Percentiles rank a stretch among this genome's conserved stretches.
Evolutionary conservation across 2,329 filamentous ascomycete species (phyloP).

Genomic region (Fusarium anthophilum): DNA sequence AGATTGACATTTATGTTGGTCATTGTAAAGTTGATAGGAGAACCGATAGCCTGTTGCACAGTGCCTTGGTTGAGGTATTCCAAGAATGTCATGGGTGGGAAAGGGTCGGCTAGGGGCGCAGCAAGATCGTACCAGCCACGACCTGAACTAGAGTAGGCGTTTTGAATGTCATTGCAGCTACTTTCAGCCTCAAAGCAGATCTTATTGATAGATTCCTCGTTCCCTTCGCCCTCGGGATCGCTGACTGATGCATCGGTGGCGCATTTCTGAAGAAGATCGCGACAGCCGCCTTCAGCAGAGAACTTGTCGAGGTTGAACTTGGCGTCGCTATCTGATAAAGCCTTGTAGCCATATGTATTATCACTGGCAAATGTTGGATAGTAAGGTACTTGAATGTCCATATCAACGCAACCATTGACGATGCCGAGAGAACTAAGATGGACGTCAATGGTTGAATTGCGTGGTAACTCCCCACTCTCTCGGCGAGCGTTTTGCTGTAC

Average conservation of each 20-base stretch:
- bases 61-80: slow-evolving; percentile 71
- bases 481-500: slow-evolving; percentile 70
- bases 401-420: slow-evolving; percentile 76
- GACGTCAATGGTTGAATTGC: slow-evolving; percentile 65
- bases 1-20: slow-evolving; percentile 56
- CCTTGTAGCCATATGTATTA: slow-evolving; percentile 72
- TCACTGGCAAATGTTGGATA: slow-evolving; percentile 67
- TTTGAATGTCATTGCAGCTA: slow-evolving; percentile 60
- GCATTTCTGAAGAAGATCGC: slow-evolving; percentile 63
- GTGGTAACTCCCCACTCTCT: slow-evolving; percentile 58
- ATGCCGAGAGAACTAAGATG: slow-evolving; percentile 72
- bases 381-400: slow-evolving; percentile 66
- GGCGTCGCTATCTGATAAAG: slow-evolving; percentile 62
- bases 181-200: slow-evolving; percentile 62
- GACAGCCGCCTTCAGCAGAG: slow-evolving; percentile 57
- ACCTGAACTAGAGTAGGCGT: slow-evolving; percentile 64
- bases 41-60: slow-evolving; percentile 68
- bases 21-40: slow-evolving; percentile 68
- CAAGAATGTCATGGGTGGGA: slow-evolving; percentile 68
- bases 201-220: slow-evolving; percentile 50
- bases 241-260: slow-evolving; percentile 50
- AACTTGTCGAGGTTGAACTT: slow-evolving; percentile 54
- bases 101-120: slow-evolving; percentile 64
- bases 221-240: slow-evolving; percentile 55
- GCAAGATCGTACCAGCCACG: slow-evolving; percentile 71